Evolutionary conservation across 305 asterid genomes (phyloP), one percentile per base, ranked within the genome.

Genomic region (Fraxinus angustifolia): DNA sequence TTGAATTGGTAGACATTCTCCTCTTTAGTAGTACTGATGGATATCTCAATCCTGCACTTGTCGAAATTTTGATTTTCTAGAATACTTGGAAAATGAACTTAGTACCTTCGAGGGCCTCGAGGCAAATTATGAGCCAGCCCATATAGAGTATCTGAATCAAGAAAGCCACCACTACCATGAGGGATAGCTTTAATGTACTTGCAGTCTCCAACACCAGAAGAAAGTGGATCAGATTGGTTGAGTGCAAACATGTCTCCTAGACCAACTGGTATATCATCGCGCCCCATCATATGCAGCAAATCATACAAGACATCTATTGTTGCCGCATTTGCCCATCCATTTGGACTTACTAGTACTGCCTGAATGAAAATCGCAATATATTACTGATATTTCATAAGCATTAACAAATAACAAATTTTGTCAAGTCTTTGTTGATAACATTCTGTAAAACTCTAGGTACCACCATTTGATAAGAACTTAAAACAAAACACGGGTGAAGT

Each of bases 221-320:
- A 79, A 81, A 23, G 58, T 16, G 91, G 83, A 83, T 90, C 86
- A 8, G 98, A 83, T 36, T 90, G 97, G 85, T 93, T 91, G 58
- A 82, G 65, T 50, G 95, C 92, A 81, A 88, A 91, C 17, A 88
- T 48, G 19, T 91, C 93, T 19, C 99, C 99, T 58, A 92, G 88
- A 34, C 98, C 98, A 19, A 95, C 92, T 0, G 91, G 97, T 48
- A 95, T 88, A 75, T 95, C 98, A 65, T 92, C 99, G 4, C 97
- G 98, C 12, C 98, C 97, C 99, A 95, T 93, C 98, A 95, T 95
- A 60, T 95, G 99, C 76, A 95, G 86, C 82, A 95, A 78, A 82
- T 95, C 97, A 81, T 93, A 95, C 72, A 95, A 83, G 0, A 90
- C 87, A 77, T 95, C 98, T 23, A 95, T 90, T 5, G 97, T 93